Base-by-base conservation (phyloP, 495 filamentous ascomycete genomes). In the Aspergillus egyptiacus region DNA sequence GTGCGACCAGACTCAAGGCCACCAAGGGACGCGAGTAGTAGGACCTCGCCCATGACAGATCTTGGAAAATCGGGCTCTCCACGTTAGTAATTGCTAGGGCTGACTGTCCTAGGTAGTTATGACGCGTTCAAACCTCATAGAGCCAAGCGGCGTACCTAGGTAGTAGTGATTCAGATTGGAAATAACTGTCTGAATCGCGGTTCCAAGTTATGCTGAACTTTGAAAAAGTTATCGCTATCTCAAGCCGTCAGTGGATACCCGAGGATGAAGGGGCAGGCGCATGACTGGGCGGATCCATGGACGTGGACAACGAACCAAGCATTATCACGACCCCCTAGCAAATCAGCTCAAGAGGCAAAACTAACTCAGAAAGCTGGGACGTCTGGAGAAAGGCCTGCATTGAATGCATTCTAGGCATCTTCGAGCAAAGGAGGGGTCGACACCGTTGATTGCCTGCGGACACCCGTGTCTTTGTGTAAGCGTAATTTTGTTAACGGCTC, bases 281-380 rank as follows among this genome's bases (percentile, higher is more conserved):
- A 60, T 56, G 57, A 60, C 57, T 44, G 38, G 30, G 19, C 27
- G 33, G 20, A 51, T 48, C 57, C 57, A 56, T 52, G 57, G 57
- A 55, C 46, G 38, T 32, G 19, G 43, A 40, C 24, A 34, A 34
- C 34, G 22, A 11, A 22, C 43, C 48, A 50, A 48, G 43, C 39
- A 39, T 22, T 31, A 44, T 34, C 23, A 6, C 24, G 28, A 18
- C 22, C 13, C 5, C 5, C 18, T 13, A 33, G 15, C 41, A 22
- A 33, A 33, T 49, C 31, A 22, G 23, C 22, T 18, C 13, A n/a
- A n/a, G 11, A 23, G 27, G 6, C 13, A 28, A 42, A n/a, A n/a
- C n/a, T n/a, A n/a, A n/a, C n/a, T n/a, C n/a, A n/a, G 15, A 43
- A 20, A 5, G 15, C 28, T 44, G 28, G 41, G 23, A 33, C 28